Conservation (phyloP, 2,329 filamentous ascomycete genomes). For the Stemphylium lycopersici region DNA sequence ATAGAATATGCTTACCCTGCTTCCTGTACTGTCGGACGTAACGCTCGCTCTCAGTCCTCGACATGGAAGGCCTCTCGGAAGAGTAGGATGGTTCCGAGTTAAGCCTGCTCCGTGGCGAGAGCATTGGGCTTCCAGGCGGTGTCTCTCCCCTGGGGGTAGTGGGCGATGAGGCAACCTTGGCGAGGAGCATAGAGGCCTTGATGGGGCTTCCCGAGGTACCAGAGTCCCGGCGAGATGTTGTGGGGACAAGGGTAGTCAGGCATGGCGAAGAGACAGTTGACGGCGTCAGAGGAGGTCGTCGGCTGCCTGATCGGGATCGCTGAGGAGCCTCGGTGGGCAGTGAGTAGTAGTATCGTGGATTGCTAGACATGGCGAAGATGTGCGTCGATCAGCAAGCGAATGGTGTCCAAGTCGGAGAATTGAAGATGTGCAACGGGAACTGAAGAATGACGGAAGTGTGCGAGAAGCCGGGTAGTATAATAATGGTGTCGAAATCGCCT, state of each 20-base stretch:
- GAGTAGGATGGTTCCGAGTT: constrained; percentile 35
- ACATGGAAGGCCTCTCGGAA: constrained; percentile 41
- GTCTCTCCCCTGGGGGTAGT: constrained; percentile 47
- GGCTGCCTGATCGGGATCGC: constrained; percentile 44
- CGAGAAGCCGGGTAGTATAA: constrained; percentile 35
- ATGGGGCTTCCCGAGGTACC: constrained; percentile 48
- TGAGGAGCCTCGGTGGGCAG: constrained; percentile 46
- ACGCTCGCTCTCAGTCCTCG: constrained; percentile 47
- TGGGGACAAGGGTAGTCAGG: constrained; percentile 50
- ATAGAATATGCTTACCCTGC: constrained; percentile 41
- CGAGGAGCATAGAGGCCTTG: constrained; percentile 51
- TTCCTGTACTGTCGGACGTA: constrained; percentile 46
- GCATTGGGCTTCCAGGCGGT: constrained; percentile 37
- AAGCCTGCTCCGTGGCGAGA: constrained; percentile 37
- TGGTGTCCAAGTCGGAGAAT: constrained; percentile 18
- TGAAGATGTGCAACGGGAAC: constrained; percentile 20
- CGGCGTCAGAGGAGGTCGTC: constrained; percentile 53
- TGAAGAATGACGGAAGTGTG: constrained; percentile 18
- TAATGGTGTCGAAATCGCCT: constrained; percentile 39
- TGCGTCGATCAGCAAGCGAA: constrained; percentile 15
- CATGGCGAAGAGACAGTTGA: constrained; percentile 55
- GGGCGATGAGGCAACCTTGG: constrained; percentile 53
- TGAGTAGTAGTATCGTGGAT: constrained; percentile 47
- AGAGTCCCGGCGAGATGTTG: constrained; percentile 50
- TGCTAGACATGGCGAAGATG: constrained; percentile 42